Evolutionary conservation across 2,329 filamentous ascomycete genomes (phyloP), one percentile per base, ranked within the genome.

Genomic region (Eurotiales sp.): DNA sequence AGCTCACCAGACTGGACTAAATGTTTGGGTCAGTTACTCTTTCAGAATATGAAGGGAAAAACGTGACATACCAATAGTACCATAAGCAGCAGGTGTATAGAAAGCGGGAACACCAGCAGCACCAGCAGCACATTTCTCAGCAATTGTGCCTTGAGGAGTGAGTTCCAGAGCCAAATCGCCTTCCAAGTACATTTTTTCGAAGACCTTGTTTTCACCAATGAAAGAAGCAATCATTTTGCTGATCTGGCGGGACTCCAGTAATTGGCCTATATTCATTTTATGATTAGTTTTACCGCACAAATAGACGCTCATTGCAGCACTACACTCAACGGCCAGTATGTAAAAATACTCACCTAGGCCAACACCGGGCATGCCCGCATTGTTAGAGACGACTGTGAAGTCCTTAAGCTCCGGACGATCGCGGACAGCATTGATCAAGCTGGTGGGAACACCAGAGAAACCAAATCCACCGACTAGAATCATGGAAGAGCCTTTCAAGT

Each of bases 31-130:
- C 29, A 41, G 22, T 42, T 25, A 52, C 25, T 37, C n/a, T n/a
- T n/a, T n/a, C 8, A 17, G 19, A 19, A 2, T 37, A 23, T 34
- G 39, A 37, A 22, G 7, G 11, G 14, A 12, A 50, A 19, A 15
- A 2, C 4, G 5, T n/a, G 10, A 36, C 60, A 12, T 52, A 67
- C 65, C 62, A 25, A 92, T 87, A 22, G 88, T 92, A 58, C 87
- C 86, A 60, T 87, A 86, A 50, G 85, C 88, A 3, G 88, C 88
- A 1, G 87, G 85, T 0, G 88, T 91, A 63, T 85, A 93, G 68
- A 93, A 95, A 53, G 90, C 90, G 27, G 90, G 90, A 59, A 96
- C 86, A 49, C 90, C 90, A 64, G 88, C 88, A 51, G 90, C 90
- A 58, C 88, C 90, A 37, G 88, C 85, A 50, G 89, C 81, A 71